Evolutionary conservation across 176 grass and related monocot species (phyloP).

Genomic region (Rhynchospora pubera): DNA sequence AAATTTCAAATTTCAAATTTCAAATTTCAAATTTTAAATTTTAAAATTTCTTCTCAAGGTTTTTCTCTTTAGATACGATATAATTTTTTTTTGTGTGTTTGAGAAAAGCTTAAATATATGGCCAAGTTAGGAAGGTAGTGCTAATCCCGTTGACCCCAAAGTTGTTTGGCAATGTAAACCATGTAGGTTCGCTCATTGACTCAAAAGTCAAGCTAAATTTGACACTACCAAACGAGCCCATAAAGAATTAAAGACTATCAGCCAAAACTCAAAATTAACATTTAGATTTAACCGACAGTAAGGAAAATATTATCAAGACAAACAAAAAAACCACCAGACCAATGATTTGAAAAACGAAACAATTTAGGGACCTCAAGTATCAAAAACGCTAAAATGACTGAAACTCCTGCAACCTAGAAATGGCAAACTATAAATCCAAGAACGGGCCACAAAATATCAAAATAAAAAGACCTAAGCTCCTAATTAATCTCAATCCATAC

Average conservation of each 20-base stretch:
- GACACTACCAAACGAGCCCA: too few relatives aligned
- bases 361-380: neutral
- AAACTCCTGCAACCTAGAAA: conserved; percentile 18
- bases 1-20: too few relatives aligned
- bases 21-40: too few relatives aligned
- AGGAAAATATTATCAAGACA: neutral
- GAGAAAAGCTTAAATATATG: too few relatives aligned
- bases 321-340: neutral
- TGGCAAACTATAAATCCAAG: conserved; percentile 16
- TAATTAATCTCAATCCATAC: conserved; percentile 26
- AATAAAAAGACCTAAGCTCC: conserved; percentile 32
- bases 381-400: conserved; percentile 22
- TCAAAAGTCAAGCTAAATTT: too few relatives aligned
- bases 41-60: too few relatives aligned
- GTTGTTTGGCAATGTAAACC: too few relatives aligned
- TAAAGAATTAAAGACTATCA: neutral
- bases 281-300: neutral
- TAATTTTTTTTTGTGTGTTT: too few relatives aligned
- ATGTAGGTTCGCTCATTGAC: too few relatives aligned
- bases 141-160: too few relatives aligned
- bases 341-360: conserved; percentile 2
- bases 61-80: too few relatives aligned
- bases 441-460: neutral
- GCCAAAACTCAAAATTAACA: neutral
- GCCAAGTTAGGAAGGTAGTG: too few relatives aligned